Percentiles rank a stretch among this genome's conserved stretches.
These are phyloP conservation scores for Lizonia empirigonia DNA, from an alignment of 2,329 filamentous ascomycete species.

Conservation along the genomic window DNA sequence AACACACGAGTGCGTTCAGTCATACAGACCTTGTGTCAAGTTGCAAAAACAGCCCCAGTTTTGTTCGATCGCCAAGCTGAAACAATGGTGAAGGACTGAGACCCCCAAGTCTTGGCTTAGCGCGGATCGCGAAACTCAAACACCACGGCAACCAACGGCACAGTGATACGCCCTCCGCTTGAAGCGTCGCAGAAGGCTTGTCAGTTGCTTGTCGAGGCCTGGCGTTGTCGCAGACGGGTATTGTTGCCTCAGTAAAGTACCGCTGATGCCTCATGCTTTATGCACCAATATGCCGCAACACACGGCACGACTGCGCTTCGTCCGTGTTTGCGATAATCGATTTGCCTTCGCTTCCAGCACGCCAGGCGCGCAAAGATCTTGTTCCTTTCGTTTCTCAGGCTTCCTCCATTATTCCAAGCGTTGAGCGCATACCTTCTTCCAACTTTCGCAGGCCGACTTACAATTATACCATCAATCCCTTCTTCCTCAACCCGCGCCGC, in stretches of 20 bases:
- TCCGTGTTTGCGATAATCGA: slow-evolving; percentile 2
- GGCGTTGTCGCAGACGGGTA: slow-evolving; percentile 25
- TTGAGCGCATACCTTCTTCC: slow-evolving; percentile 19
- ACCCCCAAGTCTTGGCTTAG: slow-evolving; percentile 36
- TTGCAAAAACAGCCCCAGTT: slow-evolving; percentile 18
- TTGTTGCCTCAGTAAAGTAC: slow-evolving; percentile 29
- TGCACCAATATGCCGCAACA: not conserved
- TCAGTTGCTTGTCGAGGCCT: slow-evolving; percentile 31
- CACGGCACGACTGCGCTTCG: not conserved
- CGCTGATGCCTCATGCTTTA: slow-evolving; percentile 11
- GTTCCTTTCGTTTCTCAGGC: not conserved
- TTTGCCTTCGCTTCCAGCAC: slow-evolving; percentile 2
- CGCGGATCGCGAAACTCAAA: slow-evolving; percentile 33
- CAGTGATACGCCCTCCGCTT: slow-evolving; percentile 18
- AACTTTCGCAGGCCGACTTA: slow-evolving; percentile 31
- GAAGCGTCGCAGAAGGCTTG: slow-evolving; percentile 34
- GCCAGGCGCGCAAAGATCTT: slow-evolving; percentile 1
- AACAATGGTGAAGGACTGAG: slow-evolving; percentile 42
- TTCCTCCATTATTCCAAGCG: slow-evolving; percentile 10
- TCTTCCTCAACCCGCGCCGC: not conserved
- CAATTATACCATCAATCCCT: not conserved
- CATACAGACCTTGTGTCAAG: slow-evolving; percentile 29
- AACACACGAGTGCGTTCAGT: not conserved
- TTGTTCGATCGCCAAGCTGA: slow-evolving; percentile 44
- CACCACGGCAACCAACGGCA: slow-evolving; percentile 30